Evolutionary conservation across 2,329 filamentous ascomycete species (phyloP), one percentile per base, ranked within the genome.

Genomic region (Fusarium sulawesiense): DNA sequence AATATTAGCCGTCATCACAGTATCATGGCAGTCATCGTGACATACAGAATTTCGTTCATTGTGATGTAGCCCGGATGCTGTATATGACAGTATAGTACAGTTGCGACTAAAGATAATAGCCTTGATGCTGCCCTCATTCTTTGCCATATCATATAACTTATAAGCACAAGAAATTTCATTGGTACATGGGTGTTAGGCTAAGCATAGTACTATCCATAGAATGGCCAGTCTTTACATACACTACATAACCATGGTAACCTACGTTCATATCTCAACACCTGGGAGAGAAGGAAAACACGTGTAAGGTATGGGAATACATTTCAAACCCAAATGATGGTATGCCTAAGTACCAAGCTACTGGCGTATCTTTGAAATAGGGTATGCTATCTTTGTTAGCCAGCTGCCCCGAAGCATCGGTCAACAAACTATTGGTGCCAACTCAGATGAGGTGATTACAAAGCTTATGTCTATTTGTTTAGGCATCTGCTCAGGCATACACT

Each of bases 391-490:
- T 7, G 18, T 11, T 16, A 40, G 18, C 48, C 12, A 10, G n/a
- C 30, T 46, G 30, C 18, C 34, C 56, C 30, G 41, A 34, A 49
- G 42, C 18, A 27, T 34, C 47, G 41, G 25, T 11, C 16, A 32
- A 29, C 21, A 20, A 37, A 3, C 34, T 37, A 42, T 30, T 68
- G 54, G 64, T 48, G 49, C 47, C 58, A 67, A 34, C 44, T 63
- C 41, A 48, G 20, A 42, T 50, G 32, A 16, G 27, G 40, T 27
- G 60, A 71, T 65, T 41, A 61, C 55, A 60, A 65, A 68, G 53
- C 47, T 44, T 25, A 14, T 18, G 21, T 14, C 7, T 40, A 18
- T 32, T 48, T 47, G 32, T 27, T 37, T 40, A 29, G 58, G 47
- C 25, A 44, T 37, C 30, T 54, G 30, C 56, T n/a, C 25, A 64